Percentiles rank a stretch among this genome's conserved stretches.
Conservation (phyloP, 1,284 basidiomycete genomes). For the Meripilus lineatus region DNA sequence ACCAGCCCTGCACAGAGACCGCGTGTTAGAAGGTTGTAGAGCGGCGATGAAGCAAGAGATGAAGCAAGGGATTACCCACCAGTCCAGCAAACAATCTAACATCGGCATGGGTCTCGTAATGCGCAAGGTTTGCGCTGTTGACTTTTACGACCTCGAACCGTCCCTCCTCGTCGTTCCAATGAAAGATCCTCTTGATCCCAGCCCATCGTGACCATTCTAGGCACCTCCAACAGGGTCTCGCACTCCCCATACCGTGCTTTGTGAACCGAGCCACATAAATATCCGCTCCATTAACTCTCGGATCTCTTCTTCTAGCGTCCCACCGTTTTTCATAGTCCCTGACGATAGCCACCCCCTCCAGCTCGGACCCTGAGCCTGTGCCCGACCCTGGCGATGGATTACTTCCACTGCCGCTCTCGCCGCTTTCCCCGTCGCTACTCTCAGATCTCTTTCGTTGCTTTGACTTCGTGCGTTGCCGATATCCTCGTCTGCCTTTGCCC, state of each 20-base stretch:
- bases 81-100: conserved; percentile 36
- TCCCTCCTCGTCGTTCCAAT: conserved; percentile 41
- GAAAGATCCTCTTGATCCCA: conserved; percentile 51
- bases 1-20: neutral
- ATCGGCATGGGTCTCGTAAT: conserved; percentile 47
- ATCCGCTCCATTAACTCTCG: conserved; percentile 47
- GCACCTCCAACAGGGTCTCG: conserved; percentile 51
- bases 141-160: conserved; percentile 51
- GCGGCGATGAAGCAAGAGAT: neutral
- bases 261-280: conserved; percentile 51
- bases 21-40: neutral
- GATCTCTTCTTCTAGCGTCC: conserved; percentile 35
- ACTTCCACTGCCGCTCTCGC: no score
- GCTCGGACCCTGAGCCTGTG: no score
- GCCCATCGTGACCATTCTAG: conserved; percentile 55
- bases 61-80: conserved; percentile 25
- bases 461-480: no score
- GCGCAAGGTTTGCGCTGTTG: conserved; percentile 33
- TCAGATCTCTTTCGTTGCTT: no score
- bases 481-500: no score
- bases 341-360: no score
- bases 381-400: no score
- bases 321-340: conserved; percentile 24
- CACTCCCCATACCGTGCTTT: conserved; percentile 42
- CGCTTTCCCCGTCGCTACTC: no score